Evolutionary conservation across 2,329 filamentous ascomycete genomes (phyloP).

Genomic region (Xylaria sp.): DNA sequence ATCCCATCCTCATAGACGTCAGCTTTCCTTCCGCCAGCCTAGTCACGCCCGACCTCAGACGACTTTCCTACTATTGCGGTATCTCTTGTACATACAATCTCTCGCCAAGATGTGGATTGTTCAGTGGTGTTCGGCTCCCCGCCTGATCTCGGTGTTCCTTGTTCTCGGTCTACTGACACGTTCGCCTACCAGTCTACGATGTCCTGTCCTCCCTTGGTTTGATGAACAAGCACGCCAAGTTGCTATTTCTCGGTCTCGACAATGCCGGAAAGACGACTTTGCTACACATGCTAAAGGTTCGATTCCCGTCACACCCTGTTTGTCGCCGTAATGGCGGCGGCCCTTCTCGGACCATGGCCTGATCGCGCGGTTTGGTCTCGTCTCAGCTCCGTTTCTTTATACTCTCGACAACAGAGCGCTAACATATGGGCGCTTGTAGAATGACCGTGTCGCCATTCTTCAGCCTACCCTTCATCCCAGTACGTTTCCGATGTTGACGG

Average conservation of each 20-base stretch:
- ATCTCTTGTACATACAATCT: conserved; percentile 23
- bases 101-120: conserved; percentile 82
- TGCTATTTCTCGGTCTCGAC: conserved; percentile 91
- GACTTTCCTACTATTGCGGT: conserved; percentile 21
- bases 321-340: neutral
- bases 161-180: conserved; percentile 41
- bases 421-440: conserved; percentile 59
- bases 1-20: conserved; percentile 31
- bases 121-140: conserved; percentile 83
- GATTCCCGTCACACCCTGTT: conserved; percentile 44
- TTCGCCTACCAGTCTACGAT: conserved; percentile 76
- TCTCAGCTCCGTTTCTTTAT: neutral
- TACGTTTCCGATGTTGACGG: conserved; percentile 58
- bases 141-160: conserved; percentile 24
- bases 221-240: conserved; percentile 95
- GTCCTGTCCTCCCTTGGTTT: conserved; percentile 86
- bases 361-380: conserved; percentile 24
- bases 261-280: conserved; percentile 96
- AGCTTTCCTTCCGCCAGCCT: conserved; percentile 28
- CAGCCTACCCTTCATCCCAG: conserved; percentile 92
- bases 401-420: conserved; percentile 14
- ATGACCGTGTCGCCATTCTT: conserved; percentile 90
- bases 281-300: conserved; percentile 93
- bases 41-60: conserved; percentile 12
- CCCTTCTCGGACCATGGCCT: conserved; percentile 12